Conservation (phyloP, 805 yeast genomes). For the Candida chauliodis region DNA sequence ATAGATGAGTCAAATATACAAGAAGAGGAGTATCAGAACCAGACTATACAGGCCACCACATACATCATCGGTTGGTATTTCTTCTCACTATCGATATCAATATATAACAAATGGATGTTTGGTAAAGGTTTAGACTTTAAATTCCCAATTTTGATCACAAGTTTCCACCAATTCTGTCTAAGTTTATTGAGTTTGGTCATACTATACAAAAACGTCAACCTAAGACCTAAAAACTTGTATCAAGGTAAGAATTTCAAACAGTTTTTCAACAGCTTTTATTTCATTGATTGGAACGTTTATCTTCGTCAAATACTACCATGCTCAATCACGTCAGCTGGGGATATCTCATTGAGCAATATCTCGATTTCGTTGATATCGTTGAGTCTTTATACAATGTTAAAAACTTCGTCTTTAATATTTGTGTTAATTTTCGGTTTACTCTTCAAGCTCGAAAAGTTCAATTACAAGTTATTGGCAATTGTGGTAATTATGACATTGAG, state of each 20-base stretch:
- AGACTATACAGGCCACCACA: constrained; percentile 18
- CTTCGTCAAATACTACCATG: constrained; percentile 69
- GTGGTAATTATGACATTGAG: constrained; percentile 79
- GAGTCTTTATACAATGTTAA: constrained; percentile 88
- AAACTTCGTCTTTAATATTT: constrained; percentile 83
- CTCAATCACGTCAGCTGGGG: constrained; percentile 84
- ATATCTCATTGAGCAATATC: constrained; percentile 88
- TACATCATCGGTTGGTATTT: constrained; percentile 63
- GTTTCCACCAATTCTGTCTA: constrained; percentile 77
- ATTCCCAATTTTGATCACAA: constrained; percentile 81
- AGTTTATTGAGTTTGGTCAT: constrained; percentile 48
- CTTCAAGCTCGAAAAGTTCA: constrained; percentile 72
- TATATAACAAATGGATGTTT: constrained; percentile 98
- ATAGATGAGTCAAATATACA: neutral
- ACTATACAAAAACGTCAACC: constrained; percentile 44
- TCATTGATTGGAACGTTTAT: constrained; percentile 27
- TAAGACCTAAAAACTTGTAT: constrained; percentile 36
- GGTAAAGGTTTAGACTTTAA: constrained; percentile 73
- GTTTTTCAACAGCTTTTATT: constrained; percentile 13
- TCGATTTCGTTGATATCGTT: constrained; percentile 77
- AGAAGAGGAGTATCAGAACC: neutral
- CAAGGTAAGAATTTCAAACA: constrained; percentile 2
- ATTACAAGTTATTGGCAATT: constrained; percentile 62
- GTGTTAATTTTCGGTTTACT: constrained; percentile 85
- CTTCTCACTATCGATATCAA: constrained; percentile 64